These are phyloP conservation scores for Ceratocystis ficicola DNA, from an alignment of 2,329 filamentous ascomycete genomes.

Conservation along the genomic window DNA sequence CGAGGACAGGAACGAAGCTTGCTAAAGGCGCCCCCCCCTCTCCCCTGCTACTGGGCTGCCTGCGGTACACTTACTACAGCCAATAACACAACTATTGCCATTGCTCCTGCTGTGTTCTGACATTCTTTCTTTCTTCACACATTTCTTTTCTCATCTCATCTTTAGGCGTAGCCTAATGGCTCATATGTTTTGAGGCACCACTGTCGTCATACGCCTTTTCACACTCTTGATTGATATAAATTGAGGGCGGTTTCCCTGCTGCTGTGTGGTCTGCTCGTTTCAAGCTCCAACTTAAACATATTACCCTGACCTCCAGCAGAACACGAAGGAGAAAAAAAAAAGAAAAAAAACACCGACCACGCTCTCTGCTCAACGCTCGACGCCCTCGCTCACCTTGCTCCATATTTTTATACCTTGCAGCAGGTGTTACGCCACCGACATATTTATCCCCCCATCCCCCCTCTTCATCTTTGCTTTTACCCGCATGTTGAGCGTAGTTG, in stretches of 20 bases:
- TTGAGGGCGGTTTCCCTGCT: background rate
- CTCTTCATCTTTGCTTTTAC: background rate
- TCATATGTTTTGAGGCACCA: background rate
- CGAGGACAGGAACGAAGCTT: too few species aligned
- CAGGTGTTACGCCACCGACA: conserved; percentile 9
- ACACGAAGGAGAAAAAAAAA: background rate
- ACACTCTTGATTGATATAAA: background rate
- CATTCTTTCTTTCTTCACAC: background rate
- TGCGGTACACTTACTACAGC: too few species aligned
- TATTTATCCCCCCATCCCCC: conserved; percentile 7
- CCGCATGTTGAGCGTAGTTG: background rate
- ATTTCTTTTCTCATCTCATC: background rate
- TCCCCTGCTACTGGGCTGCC: too few species aligned
- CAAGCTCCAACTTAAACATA: background rate
- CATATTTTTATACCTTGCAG: conserved; percentile 9
- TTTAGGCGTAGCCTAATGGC: background rate
- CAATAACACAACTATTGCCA: too few species aligned
- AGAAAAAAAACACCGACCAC: too few species aligned
- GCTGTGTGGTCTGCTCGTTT: background rate
- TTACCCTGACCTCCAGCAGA: background rate
- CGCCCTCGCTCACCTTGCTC: background rate
- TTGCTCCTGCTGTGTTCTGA: too few species aligned
- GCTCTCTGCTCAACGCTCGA: background rate
- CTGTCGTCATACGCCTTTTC: background rate
- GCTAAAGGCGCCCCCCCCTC: too few species aligned